These are phyloP conservation scores for Capniomyces stellatus DNA, from an alignment of 371 early-diverging fungal genomes.

Conservation along the genomic window DNA sequence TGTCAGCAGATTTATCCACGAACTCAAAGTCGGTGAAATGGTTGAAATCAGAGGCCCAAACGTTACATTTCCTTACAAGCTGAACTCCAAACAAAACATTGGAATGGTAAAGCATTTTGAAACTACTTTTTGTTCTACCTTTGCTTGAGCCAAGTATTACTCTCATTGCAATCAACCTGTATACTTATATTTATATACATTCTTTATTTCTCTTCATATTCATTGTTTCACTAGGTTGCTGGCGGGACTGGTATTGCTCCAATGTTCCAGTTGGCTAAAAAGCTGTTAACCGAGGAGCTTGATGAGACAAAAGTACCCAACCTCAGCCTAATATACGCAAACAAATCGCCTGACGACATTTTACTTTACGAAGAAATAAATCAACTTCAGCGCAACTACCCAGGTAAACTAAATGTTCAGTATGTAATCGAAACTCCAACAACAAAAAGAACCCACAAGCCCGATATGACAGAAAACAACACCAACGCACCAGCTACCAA, in stretches of 20 bases:
- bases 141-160: too few species aligned
- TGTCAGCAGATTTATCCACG: slow-evolving; percentile 54
- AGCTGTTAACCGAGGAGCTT: slow-evolving; percentile 37
- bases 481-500: neutral
- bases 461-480: slow-evolving; percentile 5
- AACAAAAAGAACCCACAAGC: slow-evolving; percentile 11
- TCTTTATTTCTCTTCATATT: too few species aligned
- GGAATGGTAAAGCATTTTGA: neutral
- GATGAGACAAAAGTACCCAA: slow-evolving; percentile 56
- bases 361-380: slow-evolving; percentile 62
- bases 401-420: slow-evolving; percentile 51
- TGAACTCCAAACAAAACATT: neutral
- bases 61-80: slow-evolving; percentile 35
- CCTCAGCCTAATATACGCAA: slow-evolving; percentile 69
- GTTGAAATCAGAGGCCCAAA: slow-evolving; percentile 83
- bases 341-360: slow-evolving; percentile 61
- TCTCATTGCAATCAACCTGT: neutral
- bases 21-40: slow-evolving; percentile 58
- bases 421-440: slow-evolving; percentile 43
- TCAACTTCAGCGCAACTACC: slow-evolving; percentile 32
- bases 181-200: too few species aligned
- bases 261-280: slow-evolving; percentile 61
- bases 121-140: too few species aligned
- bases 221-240: too few species aligned
- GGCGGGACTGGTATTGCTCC: slow-evolving; percentile 93